Evolutionary conservation across 306 rosid species (phyloP).

Genomic region (apple (Malus domestica)): DNA sequence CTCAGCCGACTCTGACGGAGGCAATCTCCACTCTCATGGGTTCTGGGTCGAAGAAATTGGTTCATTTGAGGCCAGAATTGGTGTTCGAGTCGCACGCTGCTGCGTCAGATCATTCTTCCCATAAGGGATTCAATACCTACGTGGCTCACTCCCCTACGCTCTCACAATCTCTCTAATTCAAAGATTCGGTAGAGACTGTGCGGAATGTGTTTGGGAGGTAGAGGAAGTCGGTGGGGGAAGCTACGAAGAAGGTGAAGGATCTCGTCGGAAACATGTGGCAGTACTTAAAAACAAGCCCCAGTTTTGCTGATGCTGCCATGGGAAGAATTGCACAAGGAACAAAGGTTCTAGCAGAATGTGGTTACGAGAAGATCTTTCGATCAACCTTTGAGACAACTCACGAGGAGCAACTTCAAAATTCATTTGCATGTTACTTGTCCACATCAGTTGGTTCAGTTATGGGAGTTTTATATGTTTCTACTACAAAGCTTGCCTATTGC

Average conservation of each 20-base stretch:
- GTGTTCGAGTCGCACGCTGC: conserved; percentile 45
- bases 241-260: conserved; percentile 72
- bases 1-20: conserved; percentile 4
- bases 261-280: conserved; percentile 96
- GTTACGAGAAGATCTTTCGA: conserved; percentile 70
- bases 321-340: conserved; percentile 98
- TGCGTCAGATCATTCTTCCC: conserved; percentile 15
- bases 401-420: conserved; percentile 70
- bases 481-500: conserved; percentile 76
- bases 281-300: conserved; percentile 85
- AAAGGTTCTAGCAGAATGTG: conserved; percentile 90
- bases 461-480: conserved; percentile 63
- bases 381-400: conserved; percentile 66
- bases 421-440: conserved; percentile 84
- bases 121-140: conserved; percentile 29
- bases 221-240: conserved; percentile 70
- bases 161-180: conserved; percentile 33
- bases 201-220: conserved; percentile 67
- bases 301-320: conserved; percentile 85
- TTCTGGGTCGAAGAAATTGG: conserved; percentile 57
- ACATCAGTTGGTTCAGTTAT: conserved; percentile 87
- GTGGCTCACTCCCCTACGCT: conserved; percentile 22
- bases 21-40: not conserved
- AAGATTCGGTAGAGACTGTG: conserved; percentile 65
- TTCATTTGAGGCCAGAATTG: conserved; percentile 75